Evolutionary conservation across 495 filamentous ascomycete species (phyloP).

Genomic region (Penicillium subrubescens): DNA sequence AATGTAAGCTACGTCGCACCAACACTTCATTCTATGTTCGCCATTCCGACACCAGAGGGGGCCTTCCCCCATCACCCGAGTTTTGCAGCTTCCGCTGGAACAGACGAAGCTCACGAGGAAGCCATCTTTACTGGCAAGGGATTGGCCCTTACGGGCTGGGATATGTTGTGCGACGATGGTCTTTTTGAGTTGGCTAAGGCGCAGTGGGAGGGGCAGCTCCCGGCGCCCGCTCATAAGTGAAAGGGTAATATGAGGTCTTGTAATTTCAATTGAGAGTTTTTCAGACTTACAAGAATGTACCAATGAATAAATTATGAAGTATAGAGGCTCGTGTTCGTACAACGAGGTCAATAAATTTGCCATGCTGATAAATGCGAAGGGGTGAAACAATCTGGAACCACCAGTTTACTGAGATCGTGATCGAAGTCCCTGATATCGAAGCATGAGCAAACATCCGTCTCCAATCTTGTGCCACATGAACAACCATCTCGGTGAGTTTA

Average conservation of each 20-base stretch:
- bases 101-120: slow-evolving; percentile 46
- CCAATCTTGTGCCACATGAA: not conserved
- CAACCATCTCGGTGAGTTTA: not conserved
- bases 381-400: no score
- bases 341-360: not conserved
- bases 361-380: no score
- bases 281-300: not conserved
- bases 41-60: slow-evolving; percentile 42
- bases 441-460: no score
- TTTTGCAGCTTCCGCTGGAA: slow-evolving; percentile 53
- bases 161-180: slow-evolving; percentile 41
- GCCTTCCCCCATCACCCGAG: slow-evolving; percentile 52
- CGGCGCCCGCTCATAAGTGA: not conserved
- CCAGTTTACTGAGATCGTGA: no score
- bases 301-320: not conserved
- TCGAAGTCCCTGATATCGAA: no score
- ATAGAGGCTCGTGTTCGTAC: not conserved
- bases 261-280: not conserved
- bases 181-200: slow-evolving; percentile 7
- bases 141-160: slow-evolving; percentile 50
- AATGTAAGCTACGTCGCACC: slow-evolving; percentile 62
- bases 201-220: slow-evolving; percentile 15
- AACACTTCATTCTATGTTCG: slow-evolving; percentile 53
- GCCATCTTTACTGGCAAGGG: slow-evolving; percentile 54
- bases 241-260: not conserved